Percentiles rank a stretch among this genome's conserved stretches.
Evolutionary conservation across 2,329 filamentous ascomycete species (phyloP).

Genomic region (Aureobasidium uvarum): DNA sequence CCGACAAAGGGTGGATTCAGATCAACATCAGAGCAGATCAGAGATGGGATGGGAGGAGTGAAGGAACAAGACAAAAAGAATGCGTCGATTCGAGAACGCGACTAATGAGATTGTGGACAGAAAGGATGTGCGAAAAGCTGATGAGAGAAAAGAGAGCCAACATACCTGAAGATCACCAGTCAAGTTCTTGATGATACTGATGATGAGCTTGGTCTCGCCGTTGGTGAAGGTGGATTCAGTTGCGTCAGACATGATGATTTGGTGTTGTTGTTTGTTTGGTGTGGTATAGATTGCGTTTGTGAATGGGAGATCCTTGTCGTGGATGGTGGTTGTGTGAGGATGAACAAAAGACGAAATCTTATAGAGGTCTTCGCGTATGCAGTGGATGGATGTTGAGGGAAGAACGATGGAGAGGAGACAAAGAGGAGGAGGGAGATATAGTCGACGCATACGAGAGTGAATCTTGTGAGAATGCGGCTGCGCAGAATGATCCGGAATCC

Average conservation of each 20-base stretch:
- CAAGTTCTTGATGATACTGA: slow-evolving; percentile 33
- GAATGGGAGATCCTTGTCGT: neutral
- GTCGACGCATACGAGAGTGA: neutral
- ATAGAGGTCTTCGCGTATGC: neutral
- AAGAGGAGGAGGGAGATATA: neutral
- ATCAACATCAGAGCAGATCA: neutral
- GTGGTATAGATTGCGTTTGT: neutral
- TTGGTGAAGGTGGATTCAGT: slow-evolving; percentile 29
- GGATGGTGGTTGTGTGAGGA: neutral
- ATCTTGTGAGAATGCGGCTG: neutral
- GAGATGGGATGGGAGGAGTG: neutral
- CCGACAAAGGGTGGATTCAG: neutral
- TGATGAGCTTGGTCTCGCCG: slow-evolving; percentile 33
- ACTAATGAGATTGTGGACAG: neutral
- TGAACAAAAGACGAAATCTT: neutral
- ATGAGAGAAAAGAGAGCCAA: neutral
- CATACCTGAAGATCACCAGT: slow-evolving; percentile 32
- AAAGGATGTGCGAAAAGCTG: neutral
- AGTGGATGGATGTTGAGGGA: neutral
- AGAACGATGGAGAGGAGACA: neutral
- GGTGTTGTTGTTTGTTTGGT: neutral
- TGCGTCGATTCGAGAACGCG: neutral
- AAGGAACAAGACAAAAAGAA: neutral
- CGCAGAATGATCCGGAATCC: neutral
- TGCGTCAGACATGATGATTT: slow-evolving; percentile 21